phyloP scores from a whole-genome alignment of 441 rosid species.

The Corymbia citriodora region DNA sequence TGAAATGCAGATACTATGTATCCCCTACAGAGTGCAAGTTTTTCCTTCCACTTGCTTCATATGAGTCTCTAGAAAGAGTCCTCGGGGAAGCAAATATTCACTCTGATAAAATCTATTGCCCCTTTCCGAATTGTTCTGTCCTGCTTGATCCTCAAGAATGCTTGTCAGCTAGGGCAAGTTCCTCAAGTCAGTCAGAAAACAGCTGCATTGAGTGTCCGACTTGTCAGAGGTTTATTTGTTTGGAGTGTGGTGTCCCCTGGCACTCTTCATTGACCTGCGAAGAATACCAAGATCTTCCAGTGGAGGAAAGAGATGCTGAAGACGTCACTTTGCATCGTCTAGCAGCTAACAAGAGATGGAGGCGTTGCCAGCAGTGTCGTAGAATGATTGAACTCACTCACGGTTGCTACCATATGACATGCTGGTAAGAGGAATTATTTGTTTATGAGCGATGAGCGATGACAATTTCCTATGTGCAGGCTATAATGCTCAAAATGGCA shows the following conservation, averaged over 20 bases:
- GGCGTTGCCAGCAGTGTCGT: slow-evolving; percentile 87
- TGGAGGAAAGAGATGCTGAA: slow-evolving; percentile 74
- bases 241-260: slow-evolving; percentile 90
- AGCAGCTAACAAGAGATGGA: slow-evolving; percentile 86
- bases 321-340: slow-evolving; percentile 80
- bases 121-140: slow-evolving; percentile 80
- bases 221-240: slow-evolving; percentile 81
- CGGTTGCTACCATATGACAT: slow-evolving; percentile 95
- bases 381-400: slow-evolving; percentile 90
- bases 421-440: slow-evolving; percentile 48
- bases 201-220: slow-evolving; percentile 74
- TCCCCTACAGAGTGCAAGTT: slow-evolving; percentile 53
- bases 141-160: slow-evolving; percentile 69
- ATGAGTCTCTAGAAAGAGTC: slow-evolving; percentile 49
- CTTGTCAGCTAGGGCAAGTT: slow-evolving; percentile 63
- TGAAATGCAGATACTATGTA: slow-evolving; percentile 69
- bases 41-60: slow-evolving; percentile 66
- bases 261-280: slow-evolving; percentile 86
- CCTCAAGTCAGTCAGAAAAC: slow-evolving; percentile 72
- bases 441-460: background rate
- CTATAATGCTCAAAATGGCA: background rate
- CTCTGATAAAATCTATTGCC: slow-evolving; percentile 75
- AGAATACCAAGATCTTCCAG: slow-evolving; percentile 74
- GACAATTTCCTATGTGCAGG: background rate
- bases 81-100: slow-evolving; percentile 56